These are phyloP conservation scores for Nannizziopsis barbatae DNA, from an alignment of 2,329 filamentous ascomycete species.

Conservation along the genomic window DNA sequence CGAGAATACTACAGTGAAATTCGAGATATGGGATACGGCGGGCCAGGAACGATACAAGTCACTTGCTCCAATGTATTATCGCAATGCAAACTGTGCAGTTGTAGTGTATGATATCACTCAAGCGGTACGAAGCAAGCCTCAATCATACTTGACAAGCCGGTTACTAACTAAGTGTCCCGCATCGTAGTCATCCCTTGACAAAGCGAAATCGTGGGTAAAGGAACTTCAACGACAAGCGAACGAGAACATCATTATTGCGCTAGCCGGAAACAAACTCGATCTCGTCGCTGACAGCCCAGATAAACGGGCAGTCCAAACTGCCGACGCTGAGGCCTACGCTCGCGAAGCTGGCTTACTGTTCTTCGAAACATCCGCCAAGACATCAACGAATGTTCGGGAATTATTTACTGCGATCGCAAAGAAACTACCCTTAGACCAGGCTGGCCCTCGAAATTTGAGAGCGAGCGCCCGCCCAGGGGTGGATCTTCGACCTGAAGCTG, in stretches of 20 bases:
- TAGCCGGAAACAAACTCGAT: constrained; percentile 96
- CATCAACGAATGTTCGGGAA: constrained; percentile 87
- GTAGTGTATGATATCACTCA: constrained; percentile 99
- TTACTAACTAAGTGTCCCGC: constrained; percentile 7
- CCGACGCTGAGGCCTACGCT: constrained; percentile 90
- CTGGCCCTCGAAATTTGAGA: constrained; percentile 76
- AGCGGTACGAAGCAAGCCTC: constrained; percentile 53
- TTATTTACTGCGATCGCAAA: constrained; percentile 96
- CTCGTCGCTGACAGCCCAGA: constrained; percentile 87
- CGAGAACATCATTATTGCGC: constrained; percentile 98
- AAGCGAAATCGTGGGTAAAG: constrained; percentile 99
- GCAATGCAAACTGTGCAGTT: constrained; percentile 97
- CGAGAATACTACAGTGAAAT: constrained; percentile 97
- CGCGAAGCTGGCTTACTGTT: constrained; percentile 88
- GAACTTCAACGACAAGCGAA: constrained; percentile 97
- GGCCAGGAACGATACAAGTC: constrained; percentile 99
- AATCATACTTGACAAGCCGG: constrained; percentile 2
- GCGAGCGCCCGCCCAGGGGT: constrained; percentile 53
- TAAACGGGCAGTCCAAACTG: constrained; percentile 80
- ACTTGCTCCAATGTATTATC: constrained; percentile 97
- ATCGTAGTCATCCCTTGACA: constrained; percentile 79
- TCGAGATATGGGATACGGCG: constrained; percentile 98
- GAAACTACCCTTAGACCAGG: constrained; percentile 93
- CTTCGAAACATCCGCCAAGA: constrained; percentile 98
- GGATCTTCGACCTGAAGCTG: constrained; percentile 53